Percentiles rank a stretch among this genome's conserved stretches.
phyloP scores from a whole-genome alignment of 768 basidiomycete genomes.

The Russula vinacea region DNA sequence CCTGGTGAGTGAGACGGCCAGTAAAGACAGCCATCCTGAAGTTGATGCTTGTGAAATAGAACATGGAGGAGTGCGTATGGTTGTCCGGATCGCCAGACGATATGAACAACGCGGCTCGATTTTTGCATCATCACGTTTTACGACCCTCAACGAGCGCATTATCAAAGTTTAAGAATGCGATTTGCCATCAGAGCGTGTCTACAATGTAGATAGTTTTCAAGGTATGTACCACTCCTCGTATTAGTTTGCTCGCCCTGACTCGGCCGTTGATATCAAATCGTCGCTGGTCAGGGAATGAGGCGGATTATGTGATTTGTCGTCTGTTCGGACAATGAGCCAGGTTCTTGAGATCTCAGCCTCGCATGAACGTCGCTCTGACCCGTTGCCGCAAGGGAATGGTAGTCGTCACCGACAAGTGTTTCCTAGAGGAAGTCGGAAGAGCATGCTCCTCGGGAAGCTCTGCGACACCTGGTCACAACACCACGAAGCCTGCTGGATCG shows the following conservation, averaged over 20 bases:
- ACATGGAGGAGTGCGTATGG: conserved; percentile 17
- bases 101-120: conserved; percentile 23
- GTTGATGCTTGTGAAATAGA: background rate
- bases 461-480: conserved; percentile 33
- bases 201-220: conserved; percentile 23
- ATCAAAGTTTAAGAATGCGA: conserved; percentile 38
- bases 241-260: background rate
- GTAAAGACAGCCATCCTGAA: background rate
- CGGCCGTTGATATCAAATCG: background rate
- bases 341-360: conserved; percentile 44
- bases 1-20: background rate
- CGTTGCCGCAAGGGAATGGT: conserved; percentile 48
- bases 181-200: conserved; percentile 35
- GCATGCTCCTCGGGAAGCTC: conserved; percentile 46
- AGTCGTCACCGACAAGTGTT: conserved; percentile 45
- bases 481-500: conserved; percentile 38
- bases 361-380: conserved; percentile 46
- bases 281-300: conserved; percentile 46
- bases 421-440: conserved; percentile 37
- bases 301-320: conserved; percentile 49
- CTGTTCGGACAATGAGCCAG: conserved; percentile 47
- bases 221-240: background rate
- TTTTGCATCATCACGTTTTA: conserved; percentile 55
- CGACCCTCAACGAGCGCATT: conserved; percentile 50
- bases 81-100: conserved; percentile 15